Evolutionary conservation across 1,284 basidiomycete genomes (phyloP).

Genomic region (Austroboletus rostrupii): DNA sequence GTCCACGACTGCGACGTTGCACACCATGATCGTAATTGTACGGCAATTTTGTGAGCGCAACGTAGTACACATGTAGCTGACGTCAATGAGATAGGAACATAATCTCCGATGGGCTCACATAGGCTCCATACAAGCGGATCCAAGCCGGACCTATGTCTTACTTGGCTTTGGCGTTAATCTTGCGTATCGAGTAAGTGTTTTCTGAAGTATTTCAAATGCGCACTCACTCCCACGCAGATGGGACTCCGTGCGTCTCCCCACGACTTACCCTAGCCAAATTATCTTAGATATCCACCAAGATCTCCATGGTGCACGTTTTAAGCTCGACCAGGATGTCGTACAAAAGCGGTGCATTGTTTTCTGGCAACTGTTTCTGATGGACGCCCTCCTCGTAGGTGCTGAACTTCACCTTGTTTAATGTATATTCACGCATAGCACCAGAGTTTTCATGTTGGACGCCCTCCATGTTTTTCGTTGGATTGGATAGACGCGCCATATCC

Average conservation of each 20-base stretch:
- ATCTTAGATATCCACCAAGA: constrained; percentile 37
- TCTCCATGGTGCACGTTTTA: constrained; percentile 57
- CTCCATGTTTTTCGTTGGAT: constrained; percentile 47
- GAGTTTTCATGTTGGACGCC: constrained; percentile 65
- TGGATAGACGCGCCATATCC: constrained; percentile 58
- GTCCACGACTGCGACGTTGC: constrained; percentile 45
- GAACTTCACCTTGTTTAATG: background rate
- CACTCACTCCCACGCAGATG: constrained; percentile 41
- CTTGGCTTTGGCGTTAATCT: constrained; percentile 56
- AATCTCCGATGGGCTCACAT: constrained; percentile 56
- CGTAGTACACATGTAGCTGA: background rate
- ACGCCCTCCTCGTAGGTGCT: constrained; percentile 54
- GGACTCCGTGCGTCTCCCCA: constrained; percentile 52
- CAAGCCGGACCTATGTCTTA: constrained; percentile 50
- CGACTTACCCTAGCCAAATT: background rate
- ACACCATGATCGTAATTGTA: constrained; percentile 51
- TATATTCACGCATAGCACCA: constrained; percentile 21
- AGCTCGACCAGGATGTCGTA: constrained; percentile 42
- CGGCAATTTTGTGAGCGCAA: constrained; percentile 15
- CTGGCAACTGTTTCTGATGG: constrained; percentile 59
- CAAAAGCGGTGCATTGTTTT: constrained; percentile 53
- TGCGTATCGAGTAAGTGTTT: constrained; percentile 48
- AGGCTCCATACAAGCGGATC: constrained; percentile 46
- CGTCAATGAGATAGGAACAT: constrained; percentile 42
- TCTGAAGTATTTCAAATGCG: background rate